These are phyloP conservation scores for Amylocarpus encephaloides DNA, from an alignment of 2,329 filamentous ascomycete species.

Conservation along the genomic window DNA sequence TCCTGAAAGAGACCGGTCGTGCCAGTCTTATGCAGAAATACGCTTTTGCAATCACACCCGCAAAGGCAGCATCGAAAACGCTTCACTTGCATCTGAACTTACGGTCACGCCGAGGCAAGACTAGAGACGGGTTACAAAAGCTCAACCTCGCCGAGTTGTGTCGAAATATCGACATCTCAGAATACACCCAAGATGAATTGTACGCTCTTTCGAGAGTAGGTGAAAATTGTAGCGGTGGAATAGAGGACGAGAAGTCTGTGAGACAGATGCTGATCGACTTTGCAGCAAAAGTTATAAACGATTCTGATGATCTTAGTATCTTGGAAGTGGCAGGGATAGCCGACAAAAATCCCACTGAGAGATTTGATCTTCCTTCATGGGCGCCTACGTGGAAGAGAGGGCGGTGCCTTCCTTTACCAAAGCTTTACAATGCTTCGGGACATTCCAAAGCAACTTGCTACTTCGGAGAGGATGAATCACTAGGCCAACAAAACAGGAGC, in stretches of 20 bases:
- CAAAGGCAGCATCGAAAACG: not conserved
- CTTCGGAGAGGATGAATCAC: slow-evolving; percentile 5
- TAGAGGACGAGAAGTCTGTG: slow-evolving; percentile 1
- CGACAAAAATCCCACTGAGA: not conserved
- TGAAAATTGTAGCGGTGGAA: not conserved
- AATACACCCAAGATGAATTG: slow-evolving; percentile 3
- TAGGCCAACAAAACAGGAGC: slow-evolving; percentile 1
- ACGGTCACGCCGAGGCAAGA: not conserved
- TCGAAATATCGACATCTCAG: slow-evolving; percentile 1
- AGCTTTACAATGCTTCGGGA: not conserved
- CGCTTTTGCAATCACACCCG: not conserved
- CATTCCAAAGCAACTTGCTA: slow-evolving; percentile 2
- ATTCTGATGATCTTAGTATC: slow-evolving; percentile 1
- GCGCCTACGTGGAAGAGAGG: slow-evolving; percentile 4
- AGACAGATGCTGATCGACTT: slow-evolving; percentile 5
- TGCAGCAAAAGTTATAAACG: slow-evolving; percentile 4
- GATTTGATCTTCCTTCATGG: slow-evolving; percentile 7
- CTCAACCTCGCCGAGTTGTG: not conserved
- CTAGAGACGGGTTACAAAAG: not conserved
- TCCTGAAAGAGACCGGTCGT: not conserved
- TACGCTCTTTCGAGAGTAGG: not conserved
- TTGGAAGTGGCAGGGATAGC: slow-evolving; percentile 3
- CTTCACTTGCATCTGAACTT: slow-evolving; percentile 1
- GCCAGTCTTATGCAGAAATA: not conserved
- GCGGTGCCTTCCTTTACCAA: not conserved